phyloP scores from a whole-genome alignment of 768 basidiomycete genomes.

The Mycena indigotica region DNA sequence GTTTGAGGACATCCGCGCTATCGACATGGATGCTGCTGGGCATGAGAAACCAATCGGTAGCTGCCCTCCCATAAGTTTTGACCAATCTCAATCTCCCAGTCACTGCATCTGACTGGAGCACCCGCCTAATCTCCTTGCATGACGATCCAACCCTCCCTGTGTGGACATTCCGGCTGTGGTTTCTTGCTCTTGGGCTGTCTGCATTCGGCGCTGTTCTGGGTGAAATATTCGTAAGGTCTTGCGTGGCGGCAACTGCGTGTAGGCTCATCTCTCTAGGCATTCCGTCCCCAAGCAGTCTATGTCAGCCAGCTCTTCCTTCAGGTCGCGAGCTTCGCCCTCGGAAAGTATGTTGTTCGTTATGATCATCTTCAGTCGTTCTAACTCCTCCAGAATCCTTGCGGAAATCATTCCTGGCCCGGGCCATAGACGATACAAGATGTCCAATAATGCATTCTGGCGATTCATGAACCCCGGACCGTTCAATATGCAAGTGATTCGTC shows the following conservation, averaged over 20 bases:
- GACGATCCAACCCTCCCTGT: slow-evolving; percentile 33
- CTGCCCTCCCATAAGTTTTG: not conserved
- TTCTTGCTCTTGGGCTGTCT: slow-evolving; percentile 30
- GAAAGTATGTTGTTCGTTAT: slow-evolving; percentile 13
- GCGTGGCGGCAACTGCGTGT: not conserved
- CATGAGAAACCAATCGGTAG: slow-evolving; percentile 28
- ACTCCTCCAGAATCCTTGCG: slow-evolving; percentile 10
- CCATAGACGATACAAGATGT: slow-evolving; percentile 15
- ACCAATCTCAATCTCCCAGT: slow-evolving; percentile 5
- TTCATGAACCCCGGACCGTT: slow-evolving; percentile 52
- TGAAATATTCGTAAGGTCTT: slow-evolving; percentile 10
- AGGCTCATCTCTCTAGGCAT: slow-evolving; percentile 23
- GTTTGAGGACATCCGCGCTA: slow-evolving; percentile 25
- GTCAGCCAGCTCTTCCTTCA: slow-evolving; percentile 26
- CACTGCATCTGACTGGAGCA: slow-evolving; percentile 27
- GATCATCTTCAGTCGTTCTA: not conserved
- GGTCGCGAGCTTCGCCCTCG: slow-evolving; percentile 16
- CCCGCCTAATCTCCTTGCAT: slow-evolving; percentile 29
- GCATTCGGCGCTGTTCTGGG: slow-evolving; percentile 34
- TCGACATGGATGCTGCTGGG: slow-evolving; percentile 25
- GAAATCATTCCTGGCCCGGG: slow-evolving; percentile 24
- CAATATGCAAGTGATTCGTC: slow-evolving; percentile 29
- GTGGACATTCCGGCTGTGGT: slow-evolving; percentile 35
- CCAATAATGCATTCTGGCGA: slow-evolving; percentile 31
- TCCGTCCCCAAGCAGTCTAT: slow-evolving; percentile 22